Conservation (phyloP, 108 stramenopile species). For the Pinguiococcus pyrenoidosus region DNA sequence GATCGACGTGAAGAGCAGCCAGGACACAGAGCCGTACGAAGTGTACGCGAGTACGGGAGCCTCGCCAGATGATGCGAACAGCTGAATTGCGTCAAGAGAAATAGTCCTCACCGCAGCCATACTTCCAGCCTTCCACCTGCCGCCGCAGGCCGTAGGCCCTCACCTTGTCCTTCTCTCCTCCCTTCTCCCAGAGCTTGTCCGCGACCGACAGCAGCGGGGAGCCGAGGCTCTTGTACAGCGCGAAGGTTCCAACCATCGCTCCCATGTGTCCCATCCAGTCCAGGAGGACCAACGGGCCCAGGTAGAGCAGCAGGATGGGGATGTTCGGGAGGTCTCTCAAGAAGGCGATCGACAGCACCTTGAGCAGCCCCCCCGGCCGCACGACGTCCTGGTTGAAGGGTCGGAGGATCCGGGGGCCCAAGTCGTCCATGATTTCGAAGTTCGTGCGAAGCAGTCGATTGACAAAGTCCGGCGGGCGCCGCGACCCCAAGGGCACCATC, state of each 20-base stretch:
- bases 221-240: background rate
- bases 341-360: slow-evolving; percentile 55
- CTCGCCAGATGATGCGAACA: no score
- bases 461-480: slow-evolving; percentile 58
- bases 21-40: no score
- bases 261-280: slow-evolving; percentile 70
- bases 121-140: slow-evolving; percentile 14
- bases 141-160: background rate
- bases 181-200: background rate
- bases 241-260: slow-evolving; percentile 51
- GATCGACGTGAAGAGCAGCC: no score
- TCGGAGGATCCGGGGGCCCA: slow-evolving; percentile 27
- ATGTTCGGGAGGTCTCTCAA: slow-evolving; percentile 57
- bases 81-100: no score
- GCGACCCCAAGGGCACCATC: slow-evolving; percentile 64
- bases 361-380: slow-evolving; percentile 59
- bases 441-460: slow-evolving; percentile 70
- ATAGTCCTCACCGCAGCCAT: slow-evolving; percentile 9
- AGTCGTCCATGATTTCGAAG: slow-evolving; percentile 35
- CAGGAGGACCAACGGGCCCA: slow-evolving; percentile 55
- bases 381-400: slow-evolving; percentile 75
- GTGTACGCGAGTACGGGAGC: no score
- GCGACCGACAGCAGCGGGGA: background rate
- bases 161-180: background rate
- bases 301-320: slow-evolving; percentile 57